Conservation (phyloP, 129 eudicot species). For the Pulicaria dysenterica region DNA sequence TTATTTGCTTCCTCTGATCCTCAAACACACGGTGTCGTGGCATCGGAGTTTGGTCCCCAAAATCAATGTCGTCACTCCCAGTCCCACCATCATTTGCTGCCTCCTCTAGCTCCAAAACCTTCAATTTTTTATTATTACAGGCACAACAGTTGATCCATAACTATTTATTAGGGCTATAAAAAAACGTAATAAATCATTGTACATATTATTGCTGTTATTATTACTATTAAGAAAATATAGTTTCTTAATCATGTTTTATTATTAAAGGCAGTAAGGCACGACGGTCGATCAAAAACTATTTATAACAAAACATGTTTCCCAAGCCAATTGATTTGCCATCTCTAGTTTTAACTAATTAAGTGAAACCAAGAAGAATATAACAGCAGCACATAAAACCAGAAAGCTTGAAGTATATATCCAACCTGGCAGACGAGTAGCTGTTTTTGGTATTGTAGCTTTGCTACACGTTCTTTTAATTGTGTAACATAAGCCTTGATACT, state of each 20-base stretch:
- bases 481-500: slow-evolving; percentile 89
- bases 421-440: slow-evolving; percentile 98
- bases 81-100: slow-evolving; percentile 66
- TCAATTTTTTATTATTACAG: too few relatives aligned
- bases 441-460: slow-evolving; percentile 96
- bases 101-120: slow-evolving; percentile 96
- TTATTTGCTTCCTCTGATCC: slow-evolving; percentile 77
- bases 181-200: too few relatives aligned
- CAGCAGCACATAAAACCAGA: not conserved
- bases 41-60: slow-evolving; percentile 50
- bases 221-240: too few relatives aligned
- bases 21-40: slow-evolving; percentile 77
- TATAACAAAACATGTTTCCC: not conserved
- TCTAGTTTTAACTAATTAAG: not conserved
- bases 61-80: slow-evolving; percentile 45
- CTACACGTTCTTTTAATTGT: slow-evolving; percentile 90
- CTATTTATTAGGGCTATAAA: too few relatives aligned
- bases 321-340: not conserved
- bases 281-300: too few relatives aligned
- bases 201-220: too few relatives aligned
- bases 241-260: too few relatives aligned
- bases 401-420: slow-evolving; percentile 10
- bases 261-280: too few relatives aligned
- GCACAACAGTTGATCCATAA: too few relatives aligned
- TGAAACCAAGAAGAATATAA: not conserved